These are phyloP conservation scores for Gigaspora rosea DNA, from an alignment of 192 early-diverging fungal species.

Conservation along the genomic window DNA sequence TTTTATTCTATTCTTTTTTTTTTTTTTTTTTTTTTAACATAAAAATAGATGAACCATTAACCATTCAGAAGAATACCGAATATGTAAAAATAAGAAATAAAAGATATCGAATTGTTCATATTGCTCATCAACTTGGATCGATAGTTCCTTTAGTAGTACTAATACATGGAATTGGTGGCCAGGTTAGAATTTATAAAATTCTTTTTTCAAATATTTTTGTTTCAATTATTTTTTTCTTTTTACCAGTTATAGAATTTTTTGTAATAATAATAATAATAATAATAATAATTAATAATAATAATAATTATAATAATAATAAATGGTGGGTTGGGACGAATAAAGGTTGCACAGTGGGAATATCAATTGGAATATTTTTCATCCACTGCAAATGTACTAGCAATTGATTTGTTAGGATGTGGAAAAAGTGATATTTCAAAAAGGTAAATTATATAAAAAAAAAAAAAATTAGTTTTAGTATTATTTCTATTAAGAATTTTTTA, in stretches of 20 bases:
- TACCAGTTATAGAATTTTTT: neutral
- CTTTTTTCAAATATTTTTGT: neutral
- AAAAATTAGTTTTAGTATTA: neutral
- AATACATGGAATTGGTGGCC: constrained; percentile 61
- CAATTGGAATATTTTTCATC: constrained; percentile 59
- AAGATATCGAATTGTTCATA: constrained; percentile 53
- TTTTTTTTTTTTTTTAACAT: neutral
- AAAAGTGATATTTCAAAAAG: constrained; percentile 51
- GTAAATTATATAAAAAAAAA: constrained; percentile 34
- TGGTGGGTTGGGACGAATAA: neutral
- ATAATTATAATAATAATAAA: neutral
- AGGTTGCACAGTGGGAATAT: constrained; percentile 57
- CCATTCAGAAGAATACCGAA: constrained; percentile 33
- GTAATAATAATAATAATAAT: neutral
- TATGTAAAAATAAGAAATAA: constrained; percentile 52
- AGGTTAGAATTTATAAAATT: constrained; percentile 43
- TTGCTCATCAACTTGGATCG: constrained; percentile 53
- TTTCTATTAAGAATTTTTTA: no score
- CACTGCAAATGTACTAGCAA: constrained; percentile 53
- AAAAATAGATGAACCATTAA: neutral
- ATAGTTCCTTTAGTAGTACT: constrained; percentile 58
- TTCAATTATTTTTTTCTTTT: constrained; percentile 1
- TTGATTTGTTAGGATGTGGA: constrained; percentile 59
- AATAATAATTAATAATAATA: neutral
- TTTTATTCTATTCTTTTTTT: no score